phyloP scores from a whole-genome alignment of 2,329 filamentous ascomycete species.

The Ceratocystis variospora region DNA sequence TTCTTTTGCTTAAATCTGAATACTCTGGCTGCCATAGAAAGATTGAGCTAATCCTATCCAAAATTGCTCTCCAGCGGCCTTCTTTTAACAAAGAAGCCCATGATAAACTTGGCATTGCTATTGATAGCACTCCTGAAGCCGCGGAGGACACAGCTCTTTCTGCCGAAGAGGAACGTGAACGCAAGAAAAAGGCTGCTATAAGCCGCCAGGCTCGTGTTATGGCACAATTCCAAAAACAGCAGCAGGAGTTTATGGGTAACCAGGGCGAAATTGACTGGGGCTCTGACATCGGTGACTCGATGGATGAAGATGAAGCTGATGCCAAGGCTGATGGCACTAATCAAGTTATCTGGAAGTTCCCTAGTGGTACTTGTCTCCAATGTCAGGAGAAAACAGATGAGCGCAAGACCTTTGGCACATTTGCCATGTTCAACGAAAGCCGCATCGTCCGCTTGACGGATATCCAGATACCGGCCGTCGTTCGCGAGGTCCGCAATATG shows the following conservation, averaged over 20 bases:
- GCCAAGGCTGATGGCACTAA: slow-evolving; percentile 43
- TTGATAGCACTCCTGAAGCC: slow-evolving; percentile 74
- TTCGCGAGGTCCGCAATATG: slow-evolving; percentile 66
- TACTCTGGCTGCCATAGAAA: slow-evolving; percentile 76
- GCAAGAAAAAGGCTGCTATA: slow-evolving; percentile 79
- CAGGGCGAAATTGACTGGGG: slow-evolving; percentile 74
- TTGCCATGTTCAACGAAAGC: slow-evolving; percentile 78
- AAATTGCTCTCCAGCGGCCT: slow-evolving; percentile 72
- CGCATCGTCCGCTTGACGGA: slow-evolving; percentile 78
- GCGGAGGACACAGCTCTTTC: slow-evolving; percentile 31
- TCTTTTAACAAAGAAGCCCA: slow-evolving; percentile 57
- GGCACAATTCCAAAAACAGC: slow-evolving; percentile 96
- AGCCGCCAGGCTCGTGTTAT: slow-evolving; percentile 88
- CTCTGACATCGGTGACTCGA: slow-evolving; percentile 56
- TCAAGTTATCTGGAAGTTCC: slow-evolving; percentile 70
- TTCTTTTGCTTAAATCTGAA: slow-evolving; percentile 52
- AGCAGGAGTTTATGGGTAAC: slow-evolving; percentile 83
- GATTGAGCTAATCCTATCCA: slow-evolving; percentile 67
- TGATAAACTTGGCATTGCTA: slow-evolving; percentile 47
- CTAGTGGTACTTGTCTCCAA: slow-evolving; percentile 81
- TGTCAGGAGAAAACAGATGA: slow-evolving; percentile 96
- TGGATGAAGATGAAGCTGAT: slow-evolving; percentile 51
- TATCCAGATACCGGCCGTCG: slow-evolving; percentile 64
- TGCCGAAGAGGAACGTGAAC: slow-evolving; percentile 59
- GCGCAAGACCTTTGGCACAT: slow-evolving; percentile 77